Evolutionary conservation across 768 basidiomycete species (phyloP).

Genomic region (Cyclocybe cylindracea): DNA sequence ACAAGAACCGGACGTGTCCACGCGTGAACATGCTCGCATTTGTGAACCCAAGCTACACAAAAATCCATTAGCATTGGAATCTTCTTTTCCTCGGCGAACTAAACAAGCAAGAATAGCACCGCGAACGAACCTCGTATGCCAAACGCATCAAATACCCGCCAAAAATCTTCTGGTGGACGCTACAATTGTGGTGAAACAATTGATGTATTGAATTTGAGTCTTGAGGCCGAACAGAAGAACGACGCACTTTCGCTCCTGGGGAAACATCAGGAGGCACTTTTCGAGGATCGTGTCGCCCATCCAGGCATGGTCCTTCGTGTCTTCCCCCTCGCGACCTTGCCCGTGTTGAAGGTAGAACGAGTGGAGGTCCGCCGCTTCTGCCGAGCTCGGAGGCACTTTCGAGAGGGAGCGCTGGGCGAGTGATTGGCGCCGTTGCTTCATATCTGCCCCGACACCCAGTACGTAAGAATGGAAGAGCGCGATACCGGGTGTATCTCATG

Average conservation of each 20-base stretch:
- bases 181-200: conserved; percentile 21
- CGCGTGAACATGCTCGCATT: conserved; percentile 71
- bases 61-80: not conserved
- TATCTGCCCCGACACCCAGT: conserved; percentile 37
- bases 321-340: conserved; percentile 20
- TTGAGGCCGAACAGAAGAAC: not conserved
- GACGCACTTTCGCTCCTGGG: conserved; percentile 79
- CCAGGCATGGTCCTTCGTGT: conserved; percentile 52
- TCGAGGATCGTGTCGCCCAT: conserved; percentile 76
- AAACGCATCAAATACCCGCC: conserved; percentile 71
- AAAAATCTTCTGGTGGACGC: conserved; percentile 82
- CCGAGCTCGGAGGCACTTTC: conserved; percentile 71
- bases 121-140: conserved; percentile 62
- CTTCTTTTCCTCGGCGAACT: not conserved
- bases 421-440: conserved; percentile 59
- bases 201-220: not conserved
- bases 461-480: not conserved
- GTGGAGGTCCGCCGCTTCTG: conserved; percentile 71
- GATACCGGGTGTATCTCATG: not conserved
- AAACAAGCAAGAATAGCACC: not conserved
- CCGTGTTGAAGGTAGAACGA: conserved; percentile 65
- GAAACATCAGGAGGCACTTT: conserved; percentile 78
- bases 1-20: conserved; percentile 68
- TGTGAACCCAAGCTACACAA: conserved; percentile 65
- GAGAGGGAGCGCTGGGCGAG: conserved; percentile 60